These are phyloP conservation scores for Arachis monticola DNA, from an alignment of 331 rosid genomes.

Conservation along the genomic window DNA sequence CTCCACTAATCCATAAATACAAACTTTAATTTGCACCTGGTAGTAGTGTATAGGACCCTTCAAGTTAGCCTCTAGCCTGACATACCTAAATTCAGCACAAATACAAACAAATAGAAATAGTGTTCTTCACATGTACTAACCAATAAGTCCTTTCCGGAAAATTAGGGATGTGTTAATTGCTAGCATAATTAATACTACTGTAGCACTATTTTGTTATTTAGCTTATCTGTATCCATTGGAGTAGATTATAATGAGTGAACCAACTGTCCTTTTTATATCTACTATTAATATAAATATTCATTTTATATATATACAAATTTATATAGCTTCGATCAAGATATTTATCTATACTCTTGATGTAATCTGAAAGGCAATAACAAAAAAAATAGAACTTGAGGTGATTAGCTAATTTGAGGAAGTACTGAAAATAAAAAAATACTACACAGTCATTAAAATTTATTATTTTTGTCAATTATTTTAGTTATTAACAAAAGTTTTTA, in stretches of 20 bases:
- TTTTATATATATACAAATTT: too few relatives aligned
- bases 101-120: not conserved
- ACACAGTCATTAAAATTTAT: too few relatives aligned
- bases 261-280: too few relatives aligned
- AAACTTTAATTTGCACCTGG: not conserved
- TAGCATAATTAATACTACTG: not conserved
- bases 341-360: too few relatives aligned
- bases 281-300: too few relatives aligned
- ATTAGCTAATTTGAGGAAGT: too few relatives aligned
- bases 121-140: not conserved
- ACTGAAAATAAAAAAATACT: too few relatives aligned
- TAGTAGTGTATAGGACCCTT: constrained; percentile 1
- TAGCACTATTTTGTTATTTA: not conserved
- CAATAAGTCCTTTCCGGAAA: not conserved
- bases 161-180: not conserved
- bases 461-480: too few relatives aligned
- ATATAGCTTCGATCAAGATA: too few relatives aligned
- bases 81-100: constrained; percentile 1
- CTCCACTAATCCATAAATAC: not conserved
- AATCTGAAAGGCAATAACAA: too few relatives aligned
- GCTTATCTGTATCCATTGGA: not conserved
- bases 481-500: too few relatives aligned
- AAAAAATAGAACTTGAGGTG: too few relatives aligned
- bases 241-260: not conserved
- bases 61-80: not conserved